Conservation (phyloP, 2,329 filamentous ascomycete genomes). For the Alternaria conjuncta region DNA sequence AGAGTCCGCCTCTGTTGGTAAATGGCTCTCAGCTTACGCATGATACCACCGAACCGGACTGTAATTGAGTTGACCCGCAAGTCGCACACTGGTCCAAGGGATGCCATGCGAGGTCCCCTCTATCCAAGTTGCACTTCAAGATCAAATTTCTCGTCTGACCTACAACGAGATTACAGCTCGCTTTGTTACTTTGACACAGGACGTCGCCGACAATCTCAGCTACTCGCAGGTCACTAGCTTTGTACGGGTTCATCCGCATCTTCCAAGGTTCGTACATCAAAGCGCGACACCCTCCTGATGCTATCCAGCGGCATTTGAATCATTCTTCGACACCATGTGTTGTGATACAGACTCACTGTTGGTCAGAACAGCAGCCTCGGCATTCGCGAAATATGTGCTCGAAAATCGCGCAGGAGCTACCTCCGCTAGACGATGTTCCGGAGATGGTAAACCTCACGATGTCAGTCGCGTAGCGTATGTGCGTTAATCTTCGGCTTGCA, state of each 20-base stretch:
- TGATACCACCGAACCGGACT: neutral
- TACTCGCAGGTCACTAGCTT: neutral
- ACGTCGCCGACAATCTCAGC: neutral
- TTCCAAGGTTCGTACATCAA: neutral
- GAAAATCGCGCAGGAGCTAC: neutral
- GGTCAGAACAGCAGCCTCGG: neutral
- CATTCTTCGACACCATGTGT: neutral
- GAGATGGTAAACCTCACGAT: neutral
- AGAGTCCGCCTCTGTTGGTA: neutral
- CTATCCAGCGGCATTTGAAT: neutral
- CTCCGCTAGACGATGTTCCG: neutral
- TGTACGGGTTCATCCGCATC: neutral
- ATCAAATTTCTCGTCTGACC: neutral
- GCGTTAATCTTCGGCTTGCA: neutral
- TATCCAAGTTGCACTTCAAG: neutral
- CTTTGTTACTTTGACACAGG: neutral
- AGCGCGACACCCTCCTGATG: neutral
- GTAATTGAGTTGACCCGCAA: neutral
- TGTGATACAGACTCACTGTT: neutral
- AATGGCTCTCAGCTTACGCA: neutral
- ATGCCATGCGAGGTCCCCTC: neutral
- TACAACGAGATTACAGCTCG: too few species aligned
- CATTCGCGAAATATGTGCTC: neutral
- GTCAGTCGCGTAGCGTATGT: neutral
- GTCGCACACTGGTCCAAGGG: neutral